phyloP scores from a whole-genome alignment of 2,329 filamentous ascomycete species.

The Diaporthe velutina region DNA sequence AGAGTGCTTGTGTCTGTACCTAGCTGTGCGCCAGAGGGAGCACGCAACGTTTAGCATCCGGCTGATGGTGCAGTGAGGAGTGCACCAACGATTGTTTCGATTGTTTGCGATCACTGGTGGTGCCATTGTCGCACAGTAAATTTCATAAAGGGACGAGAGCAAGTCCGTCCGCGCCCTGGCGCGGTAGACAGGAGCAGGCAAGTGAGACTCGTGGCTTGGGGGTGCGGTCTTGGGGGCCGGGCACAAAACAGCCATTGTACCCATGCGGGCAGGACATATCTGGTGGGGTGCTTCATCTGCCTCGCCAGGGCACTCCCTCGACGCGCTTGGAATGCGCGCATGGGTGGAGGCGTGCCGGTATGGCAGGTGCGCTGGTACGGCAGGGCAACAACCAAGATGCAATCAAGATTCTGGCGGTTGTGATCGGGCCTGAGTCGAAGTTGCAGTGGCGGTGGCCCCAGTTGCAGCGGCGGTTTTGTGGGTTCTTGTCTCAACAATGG shows the following conservation, averaged over 20 bases:
- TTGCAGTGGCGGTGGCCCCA: conserved; percentile 19
- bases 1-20: not conserved
- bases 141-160: conserved; percentile 6
- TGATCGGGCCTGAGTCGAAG: not conserved
- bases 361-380: not conserved
- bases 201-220: conserved; percentile 26
- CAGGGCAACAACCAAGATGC: not conserved
- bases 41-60: not conserved
- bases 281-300: conserved; percentile 15
- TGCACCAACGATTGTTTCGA: not conserved
- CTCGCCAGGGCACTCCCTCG: conserved; percentile 9
- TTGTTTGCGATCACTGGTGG: conserved; percentile 2
- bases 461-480: not conserved
- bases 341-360: not conserved
- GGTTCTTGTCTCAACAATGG: not conserved
- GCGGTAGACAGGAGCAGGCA: not conserved
- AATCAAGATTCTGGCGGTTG: not conserved
- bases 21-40: too few species aligned
- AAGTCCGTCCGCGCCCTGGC: conserved; percentile 12
- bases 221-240: not conserved
- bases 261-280: not conserved
- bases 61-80: not conserved
- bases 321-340: not conserved
- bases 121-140: not conserved
- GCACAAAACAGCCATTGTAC: not conserved